Conservation (phyloP, 805 yeast genomes). For the Cyberlindnera amylophila region DNA sequence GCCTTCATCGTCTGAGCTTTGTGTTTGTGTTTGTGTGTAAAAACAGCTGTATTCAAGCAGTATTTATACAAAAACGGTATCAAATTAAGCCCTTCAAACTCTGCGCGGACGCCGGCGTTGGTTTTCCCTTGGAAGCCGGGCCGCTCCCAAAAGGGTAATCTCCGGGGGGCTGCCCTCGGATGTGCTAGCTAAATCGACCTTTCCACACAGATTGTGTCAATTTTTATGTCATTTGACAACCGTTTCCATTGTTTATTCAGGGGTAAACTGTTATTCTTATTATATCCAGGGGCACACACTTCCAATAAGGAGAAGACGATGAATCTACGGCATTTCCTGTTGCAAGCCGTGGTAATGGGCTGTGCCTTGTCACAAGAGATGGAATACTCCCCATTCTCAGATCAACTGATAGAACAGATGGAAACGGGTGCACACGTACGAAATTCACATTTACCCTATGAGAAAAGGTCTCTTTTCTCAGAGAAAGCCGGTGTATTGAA, state of each 20-base stretch:
- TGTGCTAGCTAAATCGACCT: background rate
- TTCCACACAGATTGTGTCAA: too few relatives aligned
- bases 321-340: background rate
- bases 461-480: background rate
- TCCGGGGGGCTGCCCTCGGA: background rate
- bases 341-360: background rate
- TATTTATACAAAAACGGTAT: too few relatives aligned
- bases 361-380: background rate
- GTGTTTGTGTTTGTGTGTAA: background rate
- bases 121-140: constrained; percentile 1
- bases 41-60: background rate
- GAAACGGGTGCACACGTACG: background rate
- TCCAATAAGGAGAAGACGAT: too few relatives aligned
- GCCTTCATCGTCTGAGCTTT: constrained; percentile 17
- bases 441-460: background rate
- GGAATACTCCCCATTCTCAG: background rate
- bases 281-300: too few relatives aligned
- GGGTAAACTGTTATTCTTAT: too few relatives aligned
- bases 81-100: too few relatives aligned
- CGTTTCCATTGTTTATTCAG: too few relatives aligned
- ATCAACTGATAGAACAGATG: background rate
- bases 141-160: background rate
- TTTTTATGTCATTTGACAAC: too few relatives aligned
- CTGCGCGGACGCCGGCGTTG: background rate
- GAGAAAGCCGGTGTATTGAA: background rate